Base-by-base conservation (phyloP, 257 asterid species). In the Anisodus tanguticus region DNA sequence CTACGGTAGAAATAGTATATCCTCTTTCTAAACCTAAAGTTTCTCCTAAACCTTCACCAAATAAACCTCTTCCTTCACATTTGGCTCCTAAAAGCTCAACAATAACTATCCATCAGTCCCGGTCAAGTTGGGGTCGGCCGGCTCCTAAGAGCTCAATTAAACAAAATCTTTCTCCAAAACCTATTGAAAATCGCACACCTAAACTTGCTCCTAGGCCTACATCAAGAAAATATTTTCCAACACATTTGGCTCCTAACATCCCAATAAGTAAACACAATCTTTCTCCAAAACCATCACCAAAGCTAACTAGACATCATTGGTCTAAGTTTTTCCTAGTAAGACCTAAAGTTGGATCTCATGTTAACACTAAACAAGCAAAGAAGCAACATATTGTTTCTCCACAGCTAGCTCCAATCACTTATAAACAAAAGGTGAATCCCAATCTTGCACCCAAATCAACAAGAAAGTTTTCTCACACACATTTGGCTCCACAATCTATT, bases 71-170 rank as follows among this genome's bases (percentile, higher is more conserved):
- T 62, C 12, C 31, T 43, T 47, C 37, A 9, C 79, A 71, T 71
- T 45, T 71, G 39, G 17, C 79, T 71, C 79, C 79, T n/a, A 71
- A 71, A 71, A 43, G 57, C 57, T 17, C 79, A 66, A 39, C 9
- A 37, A 37, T 37, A 13, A 68, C 51, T 13, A 13, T 6, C 0
- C 26, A 6, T 15, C 76, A 68, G 3, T 68, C 51, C 9, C 77
- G 16, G 15, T 17, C 77, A 68, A 68, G 26, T 37, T 39, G 51
- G 26, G 51, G 13, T 39, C 77, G 6, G 6, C 2, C 26, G n/a
- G 81, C 47, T 26, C 63, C 47, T 47, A 72, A 22, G 4, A 76
- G 26, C 22, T 51, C 81, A 51, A 76, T 26, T 22, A 26, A 26
- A 12, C 81, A 4, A 3, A 11, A 26, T 51, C 26, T 51, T 76